Evolutionary conservation across 441 rosid species (phyloP).

Genomic region (Erysimum cheiri): DNA sequence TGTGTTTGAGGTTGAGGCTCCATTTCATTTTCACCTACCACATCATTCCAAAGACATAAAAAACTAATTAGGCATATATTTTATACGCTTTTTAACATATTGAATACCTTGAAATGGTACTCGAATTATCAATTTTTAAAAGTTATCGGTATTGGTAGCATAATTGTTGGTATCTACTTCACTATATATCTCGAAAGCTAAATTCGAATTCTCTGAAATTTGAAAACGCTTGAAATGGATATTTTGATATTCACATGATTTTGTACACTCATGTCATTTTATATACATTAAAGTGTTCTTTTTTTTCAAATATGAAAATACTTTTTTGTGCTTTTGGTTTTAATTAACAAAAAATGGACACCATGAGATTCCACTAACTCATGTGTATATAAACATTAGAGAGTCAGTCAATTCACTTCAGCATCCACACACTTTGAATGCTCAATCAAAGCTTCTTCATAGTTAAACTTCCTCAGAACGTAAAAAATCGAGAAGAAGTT

Average conservation of each 20-base stretch:
- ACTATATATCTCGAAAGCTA: not conserved
- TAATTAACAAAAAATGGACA: constrained; percentile 37
- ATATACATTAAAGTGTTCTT: not conserved
- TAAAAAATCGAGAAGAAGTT: constrained; percentile 17
- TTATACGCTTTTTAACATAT: not conserved
- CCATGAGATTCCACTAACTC: constrained; percentile 46
- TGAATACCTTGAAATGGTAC: not conserved
- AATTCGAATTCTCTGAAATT: not conserved
- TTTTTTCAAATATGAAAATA: not conserved
- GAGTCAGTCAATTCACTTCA: constrained; percentile 39
- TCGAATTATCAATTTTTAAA: not conserved
- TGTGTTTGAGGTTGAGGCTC: constrained; percentile 36
- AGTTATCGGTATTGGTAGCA: not conserved
- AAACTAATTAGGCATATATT: not conserved
- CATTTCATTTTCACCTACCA: constrained; percentile 38
- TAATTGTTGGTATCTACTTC: not conserved
- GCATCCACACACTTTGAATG: constrained; percentile 45
- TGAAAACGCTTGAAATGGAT: not conserved
- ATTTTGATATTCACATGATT: constrained; percentile 7
- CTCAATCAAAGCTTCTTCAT: constrained; percentile 34
- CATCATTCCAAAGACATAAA: constrained; percentile 6
- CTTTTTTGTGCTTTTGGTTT: constrained; percentile 32
- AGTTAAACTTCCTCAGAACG: constrained; percentile 21
- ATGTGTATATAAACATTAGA: constrained; percentile 40
- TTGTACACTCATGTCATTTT: not conserved